A percentile compares a stretch with the other conserved stretches of the same genome.
These are phyloP conservation scores for Tricholoma matsutake DNA, from an alignment of 768 basidiomycete species.

Conservation along the genomic window DNA sequence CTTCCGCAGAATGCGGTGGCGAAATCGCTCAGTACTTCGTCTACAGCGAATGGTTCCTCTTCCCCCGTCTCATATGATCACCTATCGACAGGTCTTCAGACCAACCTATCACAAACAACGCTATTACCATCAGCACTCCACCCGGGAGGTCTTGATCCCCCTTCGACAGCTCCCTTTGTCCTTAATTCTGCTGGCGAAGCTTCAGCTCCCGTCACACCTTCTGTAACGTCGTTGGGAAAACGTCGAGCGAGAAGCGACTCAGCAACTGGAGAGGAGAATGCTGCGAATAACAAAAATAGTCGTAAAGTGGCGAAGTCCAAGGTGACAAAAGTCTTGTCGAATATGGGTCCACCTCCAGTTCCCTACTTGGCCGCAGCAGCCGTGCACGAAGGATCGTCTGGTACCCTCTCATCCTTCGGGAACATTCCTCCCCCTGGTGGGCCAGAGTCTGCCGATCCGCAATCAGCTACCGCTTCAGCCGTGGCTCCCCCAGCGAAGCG, in stretches of 20 bases:
- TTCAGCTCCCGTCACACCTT: background rate
- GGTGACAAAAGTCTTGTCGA: background rate
- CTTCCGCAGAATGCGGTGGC: background rate
- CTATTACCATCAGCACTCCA: background rate
- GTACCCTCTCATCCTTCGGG: background rate
- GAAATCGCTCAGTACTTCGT: background rate
- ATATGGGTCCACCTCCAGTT: background rate
- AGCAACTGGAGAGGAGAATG: background rate
- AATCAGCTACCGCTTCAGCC: background rate
- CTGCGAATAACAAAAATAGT: background rate
- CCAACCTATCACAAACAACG: background rate
- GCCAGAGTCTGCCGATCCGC: background rate
- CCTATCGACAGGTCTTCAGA: background rate
- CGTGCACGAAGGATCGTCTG: background rate
- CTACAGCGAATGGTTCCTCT: background rate
- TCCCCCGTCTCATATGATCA: background rate
- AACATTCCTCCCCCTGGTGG: background rate
- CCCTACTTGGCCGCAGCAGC: background rate
- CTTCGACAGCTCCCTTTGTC: background rate
- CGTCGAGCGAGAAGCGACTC: background rate
- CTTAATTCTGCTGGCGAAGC: background rate
- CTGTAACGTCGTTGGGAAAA: background rate
- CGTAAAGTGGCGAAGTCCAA: background rate
- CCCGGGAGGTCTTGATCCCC: background rate
- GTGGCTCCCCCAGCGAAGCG: background rate